Evolutionary conservation across 257 asterid species (phyloP), one percentile per base, ranked within the genome.

Genomic region (Solanum sitiens): DNA sequence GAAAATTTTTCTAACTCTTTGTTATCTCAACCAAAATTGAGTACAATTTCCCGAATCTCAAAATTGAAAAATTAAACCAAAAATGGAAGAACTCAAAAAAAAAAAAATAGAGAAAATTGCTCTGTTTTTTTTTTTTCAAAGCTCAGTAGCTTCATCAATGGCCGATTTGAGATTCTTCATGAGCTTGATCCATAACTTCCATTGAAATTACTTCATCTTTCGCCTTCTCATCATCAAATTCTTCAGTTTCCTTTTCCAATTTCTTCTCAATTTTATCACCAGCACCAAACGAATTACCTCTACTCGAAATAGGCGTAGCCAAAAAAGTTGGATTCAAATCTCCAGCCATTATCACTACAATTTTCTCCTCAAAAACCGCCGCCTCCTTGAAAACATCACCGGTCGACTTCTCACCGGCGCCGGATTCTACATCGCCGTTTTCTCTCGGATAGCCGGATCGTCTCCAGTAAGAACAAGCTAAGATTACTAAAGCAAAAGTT

Each of bases 301-400:
- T 59, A 27, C 97, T 93, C 13, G 93, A 92, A 92, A 93, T 90
- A 30, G 96, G 98, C 12, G 97, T 97, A 6, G 98, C 99, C 83
- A 97, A 76, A 87, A 88, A 97, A 21, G 98, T 97, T 1, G 99
- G 98, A 32, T 95, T 95, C 10, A 86, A 91, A 45, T 97, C 98
- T 1, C 99, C 99, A 3, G 98, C 96, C 98, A 95, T 93, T 88
- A 95, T 94, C 87, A 97, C 98, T 59, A 95, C 88, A 35, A 91
- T 89, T 91, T 95, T 95, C 93, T 94, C 98, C 65, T 94, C 97
- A 72, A 92, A 89, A 50, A 88, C 91, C 47, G 91, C 92, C 84
- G 87, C 77, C 3, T 33, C 86, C 84, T 80, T 80, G 80, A 70
- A 7, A 85, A 44, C 72, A 89, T 90, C 7, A 61, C 10, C 88